Percentiles rank a stretch among this genome's conserved stretches.
These are phyloP conservation scores for Suillus placidus DNA, from an alignment of 768 basidiomycete species.

Conservation along the genomic window DNA sequence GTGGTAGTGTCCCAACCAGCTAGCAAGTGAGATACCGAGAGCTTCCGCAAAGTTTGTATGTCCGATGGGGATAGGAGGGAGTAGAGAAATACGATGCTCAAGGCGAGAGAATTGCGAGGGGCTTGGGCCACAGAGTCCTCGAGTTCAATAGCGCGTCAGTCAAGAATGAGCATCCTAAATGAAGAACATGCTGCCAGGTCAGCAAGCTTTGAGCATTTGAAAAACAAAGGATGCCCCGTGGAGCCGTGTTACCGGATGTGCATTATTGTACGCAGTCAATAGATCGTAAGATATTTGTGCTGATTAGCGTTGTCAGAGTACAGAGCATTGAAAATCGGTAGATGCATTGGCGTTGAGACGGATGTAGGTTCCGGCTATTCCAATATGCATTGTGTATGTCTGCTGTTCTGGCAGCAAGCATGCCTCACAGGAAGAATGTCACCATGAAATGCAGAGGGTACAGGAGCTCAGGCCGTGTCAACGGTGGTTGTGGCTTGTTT, in stretches of 20 bases:
- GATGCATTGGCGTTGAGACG: background rate
- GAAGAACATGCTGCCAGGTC: background rate
- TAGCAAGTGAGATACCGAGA: background rate
- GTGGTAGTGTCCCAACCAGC: background rate
- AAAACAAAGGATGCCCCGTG: background rate
- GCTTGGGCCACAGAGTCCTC: background rate
- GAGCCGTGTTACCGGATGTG: background rate
- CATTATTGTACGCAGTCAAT: background rate
- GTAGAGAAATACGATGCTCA: background rate
- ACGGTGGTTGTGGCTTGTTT: background rate
- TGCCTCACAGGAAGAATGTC: too few species aligned
- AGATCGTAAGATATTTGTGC: background rate
- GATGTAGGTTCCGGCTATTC: background rate
- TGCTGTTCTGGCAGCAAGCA: too few species aligned
- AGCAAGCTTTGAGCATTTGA: background rate
- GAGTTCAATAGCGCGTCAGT: background rate
- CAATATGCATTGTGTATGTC: too few species aligned
- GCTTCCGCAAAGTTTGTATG: background rate
- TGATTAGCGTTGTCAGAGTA: background rate
- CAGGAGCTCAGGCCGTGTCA: background rate
- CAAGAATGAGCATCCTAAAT: background rate
- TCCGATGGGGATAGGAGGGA: background rate
- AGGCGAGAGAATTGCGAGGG: background rate
- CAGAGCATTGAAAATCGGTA: background rate
- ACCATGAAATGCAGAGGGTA: background rate